Percentiles rank a stretch among this genome's conserved stretches.
Evolutionary conservation across 2,329 filamentous ascomycete genomes (phyloP).

Genomic region (Chalara sp.): DNA sequence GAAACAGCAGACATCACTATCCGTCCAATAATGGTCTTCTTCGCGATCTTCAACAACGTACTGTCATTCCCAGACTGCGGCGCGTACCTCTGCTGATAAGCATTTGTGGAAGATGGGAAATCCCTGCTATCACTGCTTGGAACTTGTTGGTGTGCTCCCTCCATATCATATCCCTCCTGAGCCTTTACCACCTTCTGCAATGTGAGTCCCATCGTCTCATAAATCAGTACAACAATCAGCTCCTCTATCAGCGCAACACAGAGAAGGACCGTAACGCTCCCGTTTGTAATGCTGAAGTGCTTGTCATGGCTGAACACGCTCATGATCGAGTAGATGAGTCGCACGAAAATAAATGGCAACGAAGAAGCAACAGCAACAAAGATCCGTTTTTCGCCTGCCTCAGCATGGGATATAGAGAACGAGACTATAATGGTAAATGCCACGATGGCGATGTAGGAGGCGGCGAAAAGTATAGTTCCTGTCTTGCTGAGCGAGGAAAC

Average conservation of each 20-base stretch:
- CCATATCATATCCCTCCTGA: slow-evolving; percentile 2
- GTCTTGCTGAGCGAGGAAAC: slow-evolving; percentile 31
- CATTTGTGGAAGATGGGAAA: background rate
- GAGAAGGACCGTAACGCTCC: slow-evolving; percentile 33
- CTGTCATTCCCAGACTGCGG: slow-evolving; percentile 1
- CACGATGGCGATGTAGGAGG: slow-evolving; percentile 32
- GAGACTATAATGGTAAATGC: slow-evolving; percentile 27
- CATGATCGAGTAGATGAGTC: slow-evolving; percentile 41
- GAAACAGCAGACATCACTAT: slow-evolving; percentile 10
- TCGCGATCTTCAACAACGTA: slow-evolving; percentile 13
- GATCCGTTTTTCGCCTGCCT: slow-evolving; percentile 39
- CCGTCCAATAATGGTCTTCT: slow-evolving; percentile 22
- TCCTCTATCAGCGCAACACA: slow-evolving; percentile 45
- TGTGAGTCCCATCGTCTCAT: slow-evolving; percentile 34
- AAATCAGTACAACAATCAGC: slow-evolving; percentile 37
- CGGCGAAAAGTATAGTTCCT: slow-evolving; percentile 36
- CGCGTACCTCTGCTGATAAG: background rate
- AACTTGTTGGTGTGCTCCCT: background rate
- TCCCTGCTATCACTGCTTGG: slow-evolving; percentile 5
- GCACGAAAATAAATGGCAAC: slow-evolving; percentile 42
- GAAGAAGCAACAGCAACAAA: slow-evolving; percentile 35
- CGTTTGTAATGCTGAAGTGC: slow-evolving; percentile 36
- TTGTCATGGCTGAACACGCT: slow-evolving; percentile 33
- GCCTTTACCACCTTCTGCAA: slow-evolving; percentile 23
- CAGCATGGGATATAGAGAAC: slow-evolving; percentile 26